These are phyloP conservation scores for Colletotrichum agaves DNA, from an alignment of 2,329 filamentous ascomycete species.

Conservation along the genomic window DNA sequence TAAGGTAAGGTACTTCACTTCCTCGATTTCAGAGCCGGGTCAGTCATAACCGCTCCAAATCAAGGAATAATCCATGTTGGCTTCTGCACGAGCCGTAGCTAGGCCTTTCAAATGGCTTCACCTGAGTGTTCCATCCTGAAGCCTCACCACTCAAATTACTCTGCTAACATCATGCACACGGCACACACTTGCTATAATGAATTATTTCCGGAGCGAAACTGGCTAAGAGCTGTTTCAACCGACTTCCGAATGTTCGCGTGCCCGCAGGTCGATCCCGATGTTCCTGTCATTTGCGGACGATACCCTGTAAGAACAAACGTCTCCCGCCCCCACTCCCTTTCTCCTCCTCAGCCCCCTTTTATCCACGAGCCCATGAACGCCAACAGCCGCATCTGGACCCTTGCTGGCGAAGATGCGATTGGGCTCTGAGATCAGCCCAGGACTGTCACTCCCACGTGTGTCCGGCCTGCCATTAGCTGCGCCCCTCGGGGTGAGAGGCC, in stretches of 20 bases:
- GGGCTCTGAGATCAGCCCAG: constrained; percentile 20
- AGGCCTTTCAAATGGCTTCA: background rate
- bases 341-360: background rate
- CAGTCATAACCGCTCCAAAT: too few relatives aligned
- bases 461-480: constrained; percentile 23
- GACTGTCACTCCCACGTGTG: constrained; percentile 10
- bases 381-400: background rate
- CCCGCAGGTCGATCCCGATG: constrained; percentile 17
- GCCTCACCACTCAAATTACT: background rate
- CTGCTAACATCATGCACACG: background rate
- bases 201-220: background rate
- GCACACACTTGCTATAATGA: constrained; percentile 1
- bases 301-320: background rate
- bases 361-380: constrained; percentile 6
- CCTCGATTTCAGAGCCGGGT: background rate
- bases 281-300: constrained; percentile 16
- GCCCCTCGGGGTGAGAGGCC: constrained; percentile 1
- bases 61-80: background rate
- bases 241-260: constrained; percentile 3
- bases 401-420: constrained; percentile 22
- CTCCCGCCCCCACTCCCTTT: background rate
- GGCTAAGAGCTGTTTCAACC: constrained; percentile 16
- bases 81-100: background rate
- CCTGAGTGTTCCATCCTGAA: background rate
- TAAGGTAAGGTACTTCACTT: background rate